Base-by-base conservation (phyloP, 768 basidiomycete species). In the Trametes cubensis region DNA sequence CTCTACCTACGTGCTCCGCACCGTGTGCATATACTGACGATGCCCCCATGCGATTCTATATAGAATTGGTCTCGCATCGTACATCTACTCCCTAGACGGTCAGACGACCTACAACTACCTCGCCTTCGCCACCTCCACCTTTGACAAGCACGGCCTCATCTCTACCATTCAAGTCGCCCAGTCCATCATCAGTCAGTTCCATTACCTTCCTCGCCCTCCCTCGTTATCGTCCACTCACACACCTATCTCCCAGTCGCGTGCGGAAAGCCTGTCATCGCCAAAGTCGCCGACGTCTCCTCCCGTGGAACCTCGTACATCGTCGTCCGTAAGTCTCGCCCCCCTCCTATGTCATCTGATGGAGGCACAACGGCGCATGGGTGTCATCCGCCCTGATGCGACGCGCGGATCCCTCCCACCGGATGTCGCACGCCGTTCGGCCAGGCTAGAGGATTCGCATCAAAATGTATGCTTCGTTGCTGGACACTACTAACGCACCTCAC, bases 61-160 rank as follows among this genome's bases (percentile, higher is more conserved):
- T 47, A 66, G 64, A 2, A 60, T 90, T 63, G 87, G 78, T 13
- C 80, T 89, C 1, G 86, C 87, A 0, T 82, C 87, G 1, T 91
- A 89, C 71, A 86, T 90, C 58, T 91, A 90, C 72, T 88, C 88
- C 0, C 79, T 92, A 47, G 89, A 90, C 61, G 78, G 81, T n/a
- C 80, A 82, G 20, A 90, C 88, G 6, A 90, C 89, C 2, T 86
- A 76, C 67, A 80, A 77, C 58, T 90, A 89, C 72, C 63, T 67
- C 54, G 47, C 66, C 10, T 67, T 61, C 28, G 66, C 66, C 1
- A 59, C 66, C 20, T 67, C 66, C 26, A 26, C 60, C 21, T 64
- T 64, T 42, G 66, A 60, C 52, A 60, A 58, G 44, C 66, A 67
- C 52, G 48, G 56, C 40, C 45, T 67, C 47, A 63, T 67, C 26